Evolutionary conservation across 2,329 filamentous ascomycete species (phyloP), one percentile per base, ranked within the genome.

Genomic region (Scedosporium aurantiacum): DNA sequence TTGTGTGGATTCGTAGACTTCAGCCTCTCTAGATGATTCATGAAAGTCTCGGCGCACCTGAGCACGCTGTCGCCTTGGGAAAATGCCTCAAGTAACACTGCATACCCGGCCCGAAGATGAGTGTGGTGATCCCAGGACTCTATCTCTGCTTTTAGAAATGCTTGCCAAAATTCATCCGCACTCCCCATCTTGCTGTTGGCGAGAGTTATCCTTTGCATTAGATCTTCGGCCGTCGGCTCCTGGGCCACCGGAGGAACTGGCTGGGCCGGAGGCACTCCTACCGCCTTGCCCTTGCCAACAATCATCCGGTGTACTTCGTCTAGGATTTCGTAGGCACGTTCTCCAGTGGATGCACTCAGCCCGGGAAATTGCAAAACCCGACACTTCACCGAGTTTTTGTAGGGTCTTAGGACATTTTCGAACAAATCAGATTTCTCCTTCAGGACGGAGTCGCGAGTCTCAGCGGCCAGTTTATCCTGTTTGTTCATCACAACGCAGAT

Each of bases 401-500:
- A 23, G 37, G 27, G 56, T 37, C 32, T n/a, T 32, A 58, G 41
- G 3, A 47, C n/a, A n/a, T 10, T 45, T 25, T 58, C 57, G 43
- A 58, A 58, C 5, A 18, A 18, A 4, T 58, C 32, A 5, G 10
- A 27, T 16, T 43, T 32, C 37, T 43, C 43, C n/a, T n/a, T 1
- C 8, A 58, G n/a, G 21, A 16, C 7, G 7, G 37, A 14, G 2
- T 47, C 41, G 18, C 57, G 14, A 8, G 57, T 43, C 0, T 62
- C 66, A 1, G 60, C 37, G 0, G 63, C 43, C 1, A 73, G 65
- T 5, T 66, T 61, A 50, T 73, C 71, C 25, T 73, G 71, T 16
- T 71, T 72, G 63, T 68, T 72, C 52, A 73, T 65, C 2, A 73
- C 8, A 14, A 73, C 65, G 50, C 70, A 71, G 58, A 71, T 64